Evolutionary conservation across 1,284 basidiomycete genomes (phyloP).

Genomic region (Cutaneotrichosporon sp.): DNA sequence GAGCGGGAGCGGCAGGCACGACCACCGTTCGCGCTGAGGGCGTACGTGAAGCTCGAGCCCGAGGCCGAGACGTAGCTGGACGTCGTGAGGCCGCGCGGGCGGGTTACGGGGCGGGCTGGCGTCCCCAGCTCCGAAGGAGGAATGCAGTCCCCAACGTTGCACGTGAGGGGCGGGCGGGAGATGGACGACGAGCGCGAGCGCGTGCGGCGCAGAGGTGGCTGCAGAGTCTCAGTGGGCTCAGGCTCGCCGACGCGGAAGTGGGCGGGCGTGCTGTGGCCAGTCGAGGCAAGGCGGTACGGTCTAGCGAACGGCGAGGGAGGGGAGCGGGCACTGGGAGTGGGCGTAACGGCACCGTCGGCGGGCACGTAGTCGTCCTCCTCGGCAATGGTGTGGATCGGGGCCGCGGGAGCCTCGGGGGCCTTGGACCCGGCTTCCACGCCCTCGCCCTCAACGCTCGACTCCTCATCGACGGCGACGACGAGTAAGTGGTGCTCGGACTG

Average conservation of each 20-base stretch:
- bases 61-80: slow-evolving; percentile 23
- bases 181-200: slow-evolving; percentile 14
- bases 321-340: background rate
- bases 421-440: too few species aligned
- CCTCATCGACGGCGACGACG: slow-evolving; percentile 31
- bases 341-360: background rate
- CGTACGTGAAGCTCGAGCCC: slow-evolving; percentile 38
- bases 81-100: slow-evolving; percentile 30
- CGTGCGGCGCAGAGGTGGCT: background rate
- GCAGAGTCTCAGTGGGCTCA: background rate
- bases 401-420: slow-evolving; percentile 25
- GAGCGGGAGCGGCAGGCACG: slow-evolving; percentile 38
- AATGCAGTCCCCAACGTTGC: slow-evolving; percentile 35
- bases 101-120: background rate
- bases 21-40: slow-evolving; percentile 52
- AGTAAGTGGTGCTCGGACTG: slow-evolving; percentile 52
- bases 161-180: slow-evolving; percentile 41
- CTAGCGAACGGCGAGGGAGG: slow-evolving; percentile 5
- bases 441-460: slow-evolving; percentile 3
- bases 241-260: slow-evolving; percentile 5
- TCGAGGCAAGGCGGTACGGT: slow-evolving; percentile 11
- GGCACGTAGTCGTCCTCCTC: slow-evolving; percentile 8
- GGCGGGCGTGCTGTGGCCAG: slow-evolving; percentile 5
- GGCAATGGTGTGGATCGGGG: background rate
- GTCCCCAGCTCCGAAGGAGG: background rate